A percentile compares a stretch with the other conserved stretches of the same genome.
Evolutionary conservation across 1,139 yeast species (phyloP).

Genomic region (Hyphopichia pseudoburtonii): DNA sequence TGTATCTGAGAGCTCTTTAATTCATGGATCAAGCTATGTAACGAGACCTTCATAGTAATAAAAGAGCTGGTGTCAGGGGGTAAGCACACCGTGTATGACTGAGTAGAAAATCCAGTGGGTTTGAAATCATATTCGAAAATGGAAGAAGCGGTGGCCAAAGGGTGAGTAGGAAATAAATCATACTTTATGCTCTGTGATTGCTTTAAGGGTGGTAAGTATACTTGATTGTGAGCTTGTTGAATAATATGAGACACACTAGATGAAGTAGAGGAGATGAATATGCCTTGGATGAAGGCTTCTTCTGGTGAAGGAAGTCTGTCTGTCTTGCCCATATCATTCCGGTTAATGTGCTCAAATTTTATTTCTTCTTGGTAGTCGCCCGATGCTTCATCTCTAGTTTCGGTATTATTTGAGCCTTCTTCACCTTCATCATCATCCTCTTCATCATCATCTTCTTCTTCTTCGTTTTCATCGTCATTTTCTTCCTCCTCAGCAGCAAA

Average conservation of each 20-base stretch:
- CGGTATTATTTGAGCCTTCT: neutral
- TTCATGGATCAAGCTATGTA: slow-evolving; percentile 41
- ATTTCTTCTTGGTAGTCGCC: slow-evolving; percentile 12
- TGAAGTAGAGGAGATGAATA: slow-evolving; percentile 37
- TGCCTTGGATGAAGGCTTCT: slow-evolving; percentile 37
- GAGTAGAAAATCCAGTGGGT: slow-evolving; percentile 43
- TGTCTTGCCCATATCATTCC: slow-evolving; percentile 32
- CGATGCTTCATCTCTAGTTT: too few relatives aligned
- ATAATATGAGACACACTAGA: slow-evolving; percentile 24
- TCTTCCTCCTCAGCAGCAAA: too few relatives aligned
- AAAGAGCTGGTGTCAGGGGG: slow-evolving; percentile 47
- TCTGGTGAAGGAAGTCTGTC: slow-evolving; percentile 21
- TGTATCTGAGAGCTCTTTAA: slow-evolving; percentile 34
- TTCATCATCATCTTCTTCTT: slow-evolving; percentile 11
- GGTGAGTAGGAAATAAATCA: slow-evolving; percentile 35
- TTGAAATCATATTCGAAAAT: slow-evolving; percentile 48
- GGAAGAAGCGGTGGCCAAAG: slow-evolving; percentile 22
- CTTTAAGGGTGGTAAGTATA: slow-evolving; percentile 11
- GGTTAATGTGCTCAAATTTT: neutral
- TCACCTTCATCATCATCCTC: neutral
- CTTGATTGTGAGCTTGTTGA: slow-evolving; percentile 24
- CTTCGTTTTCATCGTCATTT: slow-evolving; percentile 11
- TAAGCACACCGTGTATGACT: slow-evolving; percentile 42
- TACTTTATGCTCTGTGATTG: slow-evolving; percentile 28
- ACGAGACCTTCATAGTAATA: slow-evolving; percentile 42